Base-by-base conservation (phyloP, 768 basidiomycete species). In the Suillus subluteus region DNA sequence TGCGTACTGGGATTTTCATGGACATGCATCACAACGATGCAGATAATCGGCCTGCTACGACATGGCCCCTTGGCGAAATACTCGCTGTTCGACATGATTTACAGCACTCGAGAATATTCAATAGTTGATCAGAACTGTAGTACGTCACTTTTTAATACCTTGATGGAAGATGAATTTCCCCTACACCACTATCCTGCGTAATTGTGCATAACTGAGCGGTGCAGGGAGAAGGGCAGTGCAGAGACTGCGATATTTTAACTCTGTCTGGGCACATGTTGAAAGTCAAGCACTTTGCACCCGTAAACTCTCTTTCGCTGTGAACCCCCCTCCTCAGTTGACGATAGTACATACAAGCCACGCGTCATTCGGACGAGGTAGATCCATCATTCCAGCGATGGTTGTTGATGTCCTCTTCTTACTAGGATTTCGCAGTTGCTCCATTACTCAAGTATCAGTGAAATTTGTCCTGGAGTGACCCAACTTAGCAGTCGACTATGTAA, bases 41-140 rank as follows among this genome's bases (percentile, higher is more conserved):
- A 13, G 71, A 81, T 41, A 91, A 43, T 61, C 26, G 88, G 0
- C 95, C 96, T 5, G 90, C 91, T 44, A 95, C 89, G 72, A 98
- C 94, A 18, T 99, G 97, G 97, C 98, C 97, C 1, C 77, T 99
- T 23, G 96, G 96, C 21, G 98, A 99, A 79, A 91, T 99, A 48
- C 83, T 99, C 37, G 89, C 91, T 43, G 86, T 88, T 48, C 83
- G 98, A 66, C 98, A 99, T 77, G 97, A 98, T 79, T 79, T 95
- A 73, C 94, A 96, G 77, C 97, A 99, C 79, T 96, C 95, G 54
- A 86, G 96, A 67, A 95, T 99, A 69, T 99, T 99, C 84, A 99
- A 99, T 79, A 92, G 91, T 79, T 91, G 65, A 65, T 26, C 9
- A 7, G 21, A 37, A 8, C 13, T 37, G 46, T 54, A 35, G 55